Evolutionary conservation across 2,329 filamentous ascomycete genomes (phyloP).

Genomic region (Teratosphaeriaceae sp.): DNA sequence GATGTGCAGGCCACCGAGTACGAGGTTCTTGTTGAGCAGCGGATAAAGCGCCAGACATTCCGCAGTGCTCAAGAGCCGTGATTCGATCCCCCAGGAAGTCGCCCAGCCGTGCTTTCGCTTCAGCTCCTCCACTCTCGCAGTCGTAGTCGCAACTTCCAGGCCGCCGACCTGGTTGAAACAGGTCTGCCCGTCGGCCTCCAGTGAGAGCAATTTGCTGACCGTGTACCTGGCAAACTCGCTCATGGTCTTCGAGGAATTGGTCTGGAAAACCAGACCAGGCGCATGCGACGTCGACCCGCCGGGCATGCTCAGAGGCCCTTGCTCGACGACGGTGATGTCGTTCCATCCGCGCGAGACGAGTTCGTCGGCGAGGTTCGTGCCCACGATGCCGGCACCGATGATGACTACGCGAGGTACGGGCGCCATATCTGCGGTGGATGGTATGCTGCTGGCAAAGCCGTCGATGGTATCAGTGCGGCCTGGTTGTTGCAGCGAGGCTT

Average conservation of each 20-base stretch:
- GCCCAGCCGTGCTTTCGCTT: slow-evolving; percentile 58
- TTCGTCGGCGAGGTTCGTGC: slow-evolving; percentile 58
- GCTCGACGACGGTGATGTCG: slow-evolving; percentile 58
- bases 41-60: slow-evolving; percentile 51
- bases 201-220: slow-evolving; percentile 51
- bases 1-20: slow-evolving; percentile 55
- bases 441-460: not conserved
- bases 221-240: slow-evolving; percentile 55
- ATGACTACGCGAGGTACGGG: slow-evolving; percentile 44
- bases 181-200: slow-evolving; percentile 42
- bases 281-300: slow-evolving; percentile 61
- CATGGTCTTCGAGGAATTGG: slow-evolving; percentile 52
- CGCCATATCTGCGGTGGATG: slow-evolving; percentile 23
- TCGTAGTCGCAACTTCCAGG: slow-evolving; percentile 56
- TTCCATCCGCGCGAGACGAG: slow-evolving; percentile 56
- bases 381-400: slow-evolving; percentile 59
- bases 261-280: slow-evolving; percentile 59
- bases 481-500: no score
- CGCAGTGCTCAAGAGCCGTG: slow-evolving; percentile 45
- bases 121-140: slow-evolving; percentile 52
- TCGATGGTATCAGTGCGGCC: no score
- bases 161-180: slow-evolving; percentile 61
- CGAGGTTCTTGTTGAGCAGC: slow-evolving; percentile 45
- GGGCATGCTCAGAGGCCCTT: slow-evolving; percentile 56
- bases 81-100: slow-evolving; percentile 54